These are phyloP conservation scores for Betula pendula DNA, from an alignment of 306 rosid genomes.

Conservation along the genomic window DNA sequence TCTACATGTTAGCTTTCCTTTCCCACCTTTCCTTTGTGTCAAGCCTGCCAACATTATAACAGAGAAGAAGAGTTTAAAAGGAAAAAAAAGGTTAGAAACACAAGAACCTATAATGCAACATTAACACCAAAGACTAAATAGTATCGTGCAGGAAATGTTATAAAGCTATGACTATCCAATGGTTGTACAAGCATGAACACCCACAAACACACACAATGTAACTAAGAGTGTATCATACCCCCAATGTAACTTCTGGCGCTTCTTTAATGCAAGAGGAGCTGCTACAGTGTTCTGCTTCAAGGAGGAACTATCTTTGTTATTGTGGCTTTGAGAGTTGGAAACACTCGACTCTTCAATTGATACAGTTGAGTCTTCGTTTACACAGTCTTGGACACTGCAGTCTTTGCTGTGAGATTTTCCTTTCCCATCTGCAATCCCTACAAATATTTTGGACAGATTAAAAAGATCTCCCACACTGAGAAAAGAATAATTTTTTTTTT, in stretches of 20 bases:
- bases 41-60: constrained; percentile 50
- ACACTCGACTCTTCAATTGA: constrained; percentile 28
- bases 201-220: neutral
- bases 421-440: constrained; percentile 26
- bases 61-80: neutral
- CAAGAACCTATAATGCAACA: neutral
- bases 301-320: constrained; percentile 22
- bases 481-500: constrained; percentile 1
- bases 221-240: constrained; percentile 48
- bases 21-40: constrained; percentile 87
- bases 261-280: constrained; percentile 34
- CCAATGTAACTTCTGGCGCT: constrained; percentile 69
- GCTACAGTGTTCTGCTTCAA: constrained; percentile 23
- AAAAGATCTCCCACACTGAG: neutral
- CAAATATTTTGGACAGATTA: neutral
- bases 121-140: too few species aligned
- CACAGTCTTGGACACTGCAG: constrained; percentile 17
- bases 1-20: constrained; percentile 86
- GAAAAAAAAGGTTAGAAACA: neutral
- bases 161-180: neutral
- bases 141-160: neutral
- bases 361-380: constrained; percentile 30
- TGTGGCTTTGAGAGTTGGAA: constrained; percentile 21
- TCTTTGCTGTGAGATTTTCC: constrained; percentile 29
- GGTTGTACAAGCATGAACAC: neutral